These are phyloP conservation scores for Epichloe amarillans DNA, from an alignment of 2,329 filamentous ascomycete genomes.

Conservation along the genomic window DNA sequence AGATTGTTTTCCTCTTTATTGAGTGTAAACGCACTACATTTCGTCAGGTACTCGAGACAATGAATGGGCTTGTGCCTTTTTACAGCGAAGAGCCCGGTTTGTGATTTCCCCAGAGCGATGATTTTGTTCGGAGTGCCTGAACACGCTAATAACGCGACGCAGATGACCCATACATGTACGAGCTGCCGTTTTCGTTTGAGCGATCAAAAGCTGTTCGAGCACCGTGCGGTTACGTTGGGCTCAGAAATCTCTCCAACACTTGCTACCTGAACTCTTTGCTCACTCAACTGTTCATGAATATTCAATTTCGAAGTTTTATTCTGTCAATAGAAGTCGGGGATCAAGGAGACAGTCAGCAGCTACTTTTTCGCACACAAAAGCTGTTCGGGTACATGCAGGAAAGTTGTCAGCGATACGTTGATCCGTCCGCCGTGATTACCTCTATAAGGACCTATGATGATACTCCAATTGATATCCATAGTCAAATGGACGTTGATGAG, in stretches of 20 bases:
- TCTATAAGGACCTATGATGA: constrained; percentile 76
- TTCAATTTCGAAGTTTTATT: constrained; percentile 75
- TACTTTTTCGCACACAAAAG: constrained; percentile 66
- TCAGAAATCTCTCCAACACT: constrained; percentile 88
- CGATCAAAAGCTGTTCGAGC: constrained; percentile 56
- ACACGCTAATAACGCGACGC: background rate
- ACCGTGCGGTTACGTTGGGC: constrained; percentile 68
- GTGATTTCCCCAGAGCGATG: constrained; percentile 5
- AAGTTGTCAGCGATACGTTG: constrained; percentile 58
- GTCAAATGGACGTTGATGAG: constrained; percentile 97
- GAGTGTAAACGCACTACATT: constrained; percentile 38
- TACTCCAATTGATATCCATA: constrained; percentile 66
- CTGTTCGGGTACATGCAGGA: constrained; percentile 82
- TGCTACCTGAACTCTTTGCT: constrained; percentile 95
- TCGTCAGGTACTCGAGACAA: constrained; percentile 31
- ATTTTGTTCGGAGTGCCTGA: background rate
- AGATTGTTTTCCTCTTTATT: constrained; percentile 43
- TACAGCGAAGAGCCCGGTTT: constrained; percentile 27
- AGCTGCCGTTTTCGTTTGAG: constrained; percentile 50
- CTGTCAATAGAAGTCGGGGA: constrained; percentile 48
- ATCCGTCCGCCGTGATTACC: constrained; percentile 58
- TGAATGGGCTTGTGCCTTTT: constrained; percentile 22
- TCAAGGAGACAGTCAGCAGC: constrained; percentile 41
- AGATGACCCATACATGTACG: constrained; percentile 44
- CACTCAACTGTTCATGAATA: constrained; percentile 93